Evolutionary conservation across 352 stramenopile species (phyloP), one percentile per base, ranked within the genome.

Genomic region (Nothophytophthora sp.): DNA sequence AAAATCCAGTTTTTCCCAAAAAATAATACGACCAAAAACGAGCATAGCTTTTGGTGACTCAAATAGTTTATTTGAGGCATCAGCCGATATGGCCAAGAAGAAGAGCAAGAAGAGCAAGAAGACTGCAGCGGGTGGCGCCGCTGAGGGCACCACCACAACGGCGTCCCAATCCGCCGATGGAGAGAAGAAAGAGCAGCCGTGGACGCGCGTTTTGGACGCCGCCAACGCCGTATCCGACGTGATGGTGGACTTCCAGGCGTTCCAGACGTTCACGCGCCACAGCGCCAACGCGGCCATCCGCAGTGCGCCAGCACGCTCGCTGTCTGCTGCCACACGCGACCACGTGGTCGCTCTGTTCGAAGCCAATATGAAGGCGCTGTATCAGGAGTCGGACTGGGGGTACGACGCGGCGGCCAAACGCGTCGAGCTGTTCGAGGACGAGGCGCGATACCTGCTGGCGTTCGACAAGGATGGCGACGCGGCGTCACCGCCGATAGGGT

Each of bases 351-450:
- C 57, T 23, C 50, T 98, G 19, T 98, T 98, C 58, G 75, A 96
- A 57, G 55, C 33, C 13, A 98, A 98, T 57, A 98, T 98, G 95
- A 84, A 81, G 42, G 58, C 65, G 24, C 63, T 96, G 45, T 98
- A 98, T 55, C 63, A 85, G 55, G 30, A 76, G 2, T 96, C 83
- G 9, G 76, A 86, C 39, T 98, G 92, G 92, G 92, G 92, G 18
- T 93, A 97, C 50, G 76, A 98, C 64, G 57, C 92, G 2, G 61
- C 57, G 4, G 74, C 80, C 13, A 98, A 98, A 41, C 46, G 55
- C 22, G 55, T 38, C 2, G 95, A 98, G 58, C 60, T 98, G 5
- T 87, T 81, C 33, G 86, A 97, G 42, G 36, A 67, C 2, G 77
- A 90, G 29, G 92, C 95, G 36, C 83, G 91, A 27, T 98, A 96